Percentiles rank a stretch among this genome's conserved stretches.
Conservation (phyloP, 2,329 filamentous ascomycete species). For the Bisporella sp. region DNA sequence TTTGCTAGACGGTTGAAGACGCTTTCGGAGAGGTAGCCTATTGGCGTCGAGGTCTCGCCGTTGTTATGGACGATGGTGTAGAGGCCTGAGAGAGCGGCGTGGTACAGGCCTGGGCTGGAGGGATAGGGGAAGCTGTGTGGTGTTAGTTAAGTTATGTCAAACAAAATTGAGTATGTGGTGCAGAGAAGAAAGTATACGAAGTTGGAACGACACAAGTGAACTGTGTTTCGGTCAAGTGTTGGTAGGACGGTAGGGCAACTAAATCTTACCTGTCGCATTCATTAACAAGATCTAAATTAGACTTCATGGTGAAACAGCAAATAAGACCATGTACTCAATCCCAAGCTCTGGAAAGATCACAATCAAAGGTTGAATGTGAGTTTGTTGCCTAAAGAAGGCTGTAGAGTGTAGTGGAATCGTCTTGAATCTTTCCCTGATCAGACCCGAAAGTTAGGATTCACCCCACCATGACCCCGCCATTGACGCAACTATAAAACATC, state of each 20-base stretch:
- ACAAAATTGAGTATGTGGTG: neutral
- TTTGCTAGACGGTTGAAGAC: conserved; percentile 43
- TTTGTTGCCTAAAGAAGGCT: too few relatives aligned
- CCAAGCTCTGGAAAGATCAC: too few relatives aligned
- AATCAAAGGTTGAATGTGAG: too few relatives aligned
- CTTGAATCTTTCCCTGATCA: too few relatives aligned
- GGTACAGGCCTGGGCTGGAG: conserved; percentile 48
- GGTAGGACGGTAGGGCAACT: neutral
- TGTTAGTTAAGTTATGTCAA: conserved; percentile 4
- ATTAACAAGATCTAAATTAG: conserved; percentile 45
- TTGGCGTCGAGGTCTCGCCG: conserved; percentile 51
- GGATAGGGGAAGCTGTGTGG: conserved; percentile 67
- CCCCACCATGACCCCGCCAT: too few relatives aligned
- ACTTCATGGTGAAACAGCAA: conserved; percentile 14
- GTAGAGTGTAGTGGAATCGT: too few relatives aligned
- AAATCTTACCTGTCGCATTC: conserved; percentile 46
- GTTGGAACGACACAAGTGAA: neutral
- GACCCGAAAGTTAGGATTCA: too few relatives aligned
- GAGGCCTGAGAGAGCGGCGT: conserved; percentile 50
- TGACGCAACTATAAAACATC: too few relatives aligned
- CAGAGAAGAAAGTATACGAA: neutral
- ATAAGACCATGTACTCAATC: too few relatives aligned
- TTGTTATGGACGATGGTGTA: conserved; percentile 60
- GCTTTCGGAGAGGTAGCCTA: conserved; percentile 52
- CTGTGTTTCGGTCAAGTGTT: too few relatives aligned